Base-by-base conservation (phyloP, 352 stramenopile genomes). In the Pythium aquatile region DNA sequence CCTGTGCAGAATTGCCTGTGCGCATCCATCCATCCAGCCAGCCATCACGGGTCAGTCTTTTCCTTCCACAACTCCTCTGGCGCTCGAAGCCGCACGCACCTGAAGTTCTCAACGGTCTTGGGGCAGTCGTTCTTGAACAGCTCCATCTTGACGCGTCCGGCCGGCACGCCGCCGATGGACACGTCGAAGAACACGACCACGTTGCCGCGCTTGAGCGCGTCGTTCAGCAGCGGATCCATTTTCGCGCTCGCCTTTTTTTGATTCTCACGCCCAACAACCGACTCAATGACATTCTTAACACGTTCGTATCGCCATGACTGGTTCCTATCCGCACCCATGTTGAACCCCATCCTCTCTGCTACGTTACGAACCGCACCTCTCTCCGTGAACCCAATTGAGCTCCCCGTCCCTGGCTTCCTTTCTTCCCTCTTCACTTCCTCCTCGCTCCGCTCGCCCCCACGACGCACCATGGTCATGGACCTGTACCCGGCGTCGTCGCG, bases 31-130 rank as follows among this genome's bases (percentile, higher is more conserved):
- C 48, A 33, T 26, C 68, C 14, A 60, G 5, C 2, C 35, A 40
- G 32, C 14, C 10, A 56, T 33, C 39, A 56, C 13, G 17, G 46
- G 37, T 37, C 29, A 33, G n/a, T 16, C 13, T 11, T 35, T 48
- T 11, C 24, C 17, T 54, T 10, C n/a, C 13, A 9, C 24, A 54
- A 9, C 33, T 17, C 7, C 39, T 29, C 2, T 28, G 14, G 28
- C 26, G 16, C 24, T 47, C 35, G 33, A 37, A 26, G 24, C 40
- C 0, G 13, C 30, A 51, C 72, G 58, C 62, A 85, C 83, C 81
- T 80, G 73, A 99, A 99, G 76, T 99, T 99, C 77, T 99, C 94
- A 47, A 97, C 97, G 20, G 97, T 99, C 79, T 93, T 98, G 29
- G 96, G 97, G 37, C 91, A 98, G 64, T 96, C 87, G 78, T 98